Conservation (phyloP, 495 filamentous ascomycete genomes). For the Oleoguttula mirabilis region DNA sequence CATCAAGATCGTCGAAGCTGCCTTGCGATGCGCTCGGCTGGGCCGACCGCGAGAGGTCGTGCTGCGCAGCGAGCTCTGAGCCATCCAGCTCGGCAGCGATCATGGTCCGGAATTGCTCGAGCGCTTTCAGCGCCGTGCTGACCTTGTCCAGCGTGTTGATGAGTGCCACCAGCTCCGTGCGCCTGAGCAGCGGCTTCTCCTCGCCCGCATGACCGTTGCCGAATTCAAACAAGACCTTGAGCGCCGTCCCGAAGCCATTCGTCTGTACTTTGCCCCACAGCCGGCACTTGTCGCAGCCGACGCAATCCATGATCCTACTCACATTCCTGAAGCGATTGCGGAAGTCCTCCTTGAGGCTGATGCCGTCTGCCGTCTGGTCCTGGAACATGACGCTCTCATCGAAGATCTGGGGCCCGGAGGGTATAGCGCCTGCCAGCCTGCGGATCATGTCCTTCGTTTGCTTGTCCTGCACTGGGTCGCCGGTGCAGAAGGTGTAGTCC, state of each 20-base stretch:
- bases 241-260: slow-evolving; percentile 82
- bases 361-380: slow-evolving; percentile 47
- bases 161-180: slow-evolving; percentile 85
- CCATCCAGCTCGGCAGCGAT: slow-evolving; percentile 28
- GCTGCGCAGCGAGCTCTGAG: neutral
- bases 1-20: slow-evolving; percentile 20
- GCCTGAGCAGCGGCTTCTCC: slow-evolving; percentile 61
- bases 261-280: slow-evolving; percentile 98
- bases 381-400: slow-evolving; percentile 93
- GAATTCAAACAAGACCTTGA: slow-evolving; percentile 94
- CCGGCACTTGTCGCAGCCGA: slow-evolving; percentile 96
- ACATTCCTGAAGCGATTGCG: slow-evolving; percentile 94
- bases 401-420: slow-evolving; percentile 65
- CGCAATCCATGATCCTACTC: slow-evolving; percentile 93
- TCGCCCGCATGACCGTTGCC: slow-evolving; percentile 46
- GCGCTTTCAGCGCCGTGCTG: slow-evolving; percentile 60
- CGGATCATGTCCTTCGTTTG: slow-evolving; percentile 69
- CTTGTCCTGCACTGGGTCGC: slow-evolving; percentile 65
- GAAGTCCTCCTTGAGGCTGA: slow-evolving; percentile 84
- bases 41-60: slow-evolving; percentile 21
- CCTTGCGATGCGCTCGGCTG: neutral
- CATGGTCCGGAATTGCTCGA: slow-evolving; percentile 61
- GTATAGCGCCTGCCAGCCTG: slow-evolving; percentile 52
- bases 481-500: slow-evolving; percentile 82
- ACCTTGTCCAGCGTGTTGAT: slow-evolving; percentile 88